These are phyloP conservation scores for Falciphora oryzae DNA, from an alignment of 2,329 filamentous ascomycete genomes.

Conservation along the genomic window DNA sequence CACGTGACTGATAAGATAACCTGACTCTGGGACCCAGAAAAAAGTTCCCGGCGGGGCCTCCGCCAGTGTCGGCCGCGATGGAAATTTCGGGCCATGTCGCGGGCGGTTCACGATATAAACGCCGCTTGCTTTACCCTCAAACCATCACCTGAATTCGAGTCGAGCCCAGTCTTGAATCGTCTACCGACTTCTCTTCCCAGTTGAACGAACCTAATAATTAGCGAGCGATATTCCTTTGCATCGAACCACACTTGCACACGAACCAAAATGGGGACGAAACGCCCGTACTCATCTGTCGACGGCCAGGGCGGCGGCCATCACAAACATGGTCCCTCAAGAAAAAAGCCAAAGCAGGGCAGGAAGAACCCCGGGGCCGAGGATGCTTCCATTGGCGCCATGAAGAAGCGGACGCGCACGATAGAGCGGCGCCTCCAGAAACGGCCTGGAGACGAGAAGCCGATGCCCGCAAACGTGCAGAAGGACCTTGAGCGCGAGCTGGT, in stretches of 20 bases:
- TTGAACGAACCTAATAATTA: neutral
- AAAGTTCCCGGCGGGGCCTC: neutral
- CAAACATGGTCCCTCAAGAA: conserved; percentile 16
- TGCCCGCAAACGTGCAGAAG: conserved; percentile 62
- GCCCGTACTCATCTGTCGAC: conserved; percentile 4
- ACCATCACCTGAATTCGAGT: neutral
- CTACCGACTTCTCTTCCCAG: neutral
- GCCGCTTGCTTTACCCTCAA: neutral
- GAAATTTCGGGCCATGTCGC: neutral
- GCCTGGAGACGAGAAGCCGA: conserved; percentile 34
- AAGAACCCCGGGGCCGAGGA: conserved; percentile 8
- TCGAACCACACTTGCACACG: neutral
- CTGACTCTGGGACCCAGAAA: neutral
- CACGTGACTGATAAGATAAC: neutral
- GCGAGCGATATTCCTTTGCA: neutral
- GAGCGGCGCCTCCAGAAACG: conserved; percentile 56
- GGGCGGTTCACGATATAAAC: neutral
- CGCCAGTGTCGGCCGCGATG: neutral
- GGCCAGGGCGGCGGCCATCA: neutral
- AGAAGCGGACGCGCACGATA: conserved; percentile 53
- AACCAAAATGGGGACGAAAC: conserved; percentile 7
- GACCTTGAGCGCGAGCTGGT: conserved; percentile 69
- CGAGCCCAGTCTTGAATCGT: neutral
- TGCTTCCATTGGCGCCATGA: conserved; percentile 8
- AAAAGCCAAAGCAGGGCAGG: conserved; percentile 29